A percentile compares a stretch with the other conserved stretches of the same genome.
These are phyloP conservation scores for Hypocrella siamensis DNA, from an alignment of 2,329 filamentous ascomycete species.

Conservation along the genomic window DNA sequence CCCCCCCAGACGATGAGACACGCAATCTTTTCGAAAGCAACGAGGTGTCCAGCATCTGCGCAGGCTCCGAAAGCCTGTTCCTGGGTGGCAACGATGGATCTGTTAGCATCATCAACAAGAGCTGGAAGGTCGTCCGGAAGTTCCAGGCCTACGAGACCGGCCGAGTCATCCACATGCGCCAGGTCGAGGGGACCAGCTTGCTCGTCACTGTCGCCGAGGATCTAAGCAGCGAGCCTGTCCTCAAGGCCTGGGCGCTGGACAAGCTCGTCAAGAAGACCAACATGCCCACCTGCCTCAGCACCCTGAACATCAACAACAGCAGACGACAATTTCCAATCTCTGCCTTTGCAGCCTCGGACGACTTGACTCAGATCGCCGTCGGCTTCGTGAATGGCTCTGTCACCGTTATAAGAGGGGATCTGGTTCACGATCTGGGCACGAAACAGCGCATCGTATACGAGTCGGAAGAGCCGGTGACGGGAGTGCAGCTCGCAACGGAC, in stretches of 20 bases:
- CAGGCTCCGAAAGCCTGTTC: constrained; percentile 80
- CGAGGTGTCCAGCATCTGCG: constrained; percentile 69
- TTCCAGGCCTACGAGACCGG: constrained; percentile 76
- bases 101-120: constrained; percentile 73
- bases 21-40: constrained; percentile 66
- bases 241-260: constrained; percentile 97
- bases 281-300: constrained; percentile 74
- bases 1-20: constrained; percentile 64
- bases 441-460: constrained; percentile 92
- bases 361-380: constrained; percentile 82
- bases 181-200: constrained; percentile 73
- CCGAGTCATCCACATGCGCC: constrained; percentile 79
- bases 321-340: constrained; percentile 89
- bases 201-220: constrained; percentile 83
- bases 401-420: constrained; percentile 80
- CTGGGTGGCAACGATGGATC: constrained; percentile 72
- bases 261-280: constrained; percentile 90
- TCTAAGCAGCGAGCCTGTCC: constrained; percentile 66
- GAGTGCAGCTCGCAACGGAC: constrained; percentile 59
- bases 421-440: constrained; percentile 88
- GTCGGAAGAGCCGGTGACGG: constrained; percentile 90
- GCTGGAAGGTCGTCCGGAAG: constrained; percentile 72
- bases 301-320: constrained; percentile 73
- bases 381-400: constrained; percentile 94
- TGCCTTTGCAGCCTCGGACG: constrained; percentile 73